These are phyloP conservation scores for Myochromella boudieri DNA, from an alignment of 768 basidiomycete species.

Conservation along the genomic window DNA sequence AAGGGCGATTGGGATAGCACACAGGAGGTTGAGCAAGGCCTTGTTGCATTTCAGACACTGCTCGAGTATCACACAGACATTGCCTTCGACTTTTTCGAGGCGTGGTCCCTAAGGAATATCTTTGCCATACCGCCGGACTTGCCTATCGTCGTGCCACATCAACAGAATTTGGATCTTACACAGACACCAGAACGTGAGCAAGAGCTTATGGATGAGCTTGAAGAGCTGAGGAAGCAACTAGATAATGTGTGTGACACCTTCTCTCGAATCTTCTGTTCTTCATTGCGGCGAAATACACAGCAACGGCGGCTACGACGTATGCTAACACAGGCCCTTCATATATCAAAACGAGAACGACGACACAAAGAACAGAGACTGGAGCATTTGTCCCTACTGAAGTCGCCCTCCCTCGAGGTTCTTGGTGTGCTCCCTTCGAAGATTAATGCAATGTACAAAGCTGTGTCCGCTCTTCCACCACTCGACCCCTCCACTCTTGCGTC, in stretches of 20 bases:
- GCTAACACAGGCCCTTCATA: constrained; percentile 51
- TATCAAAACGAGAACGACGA: constrained; percentile 42
- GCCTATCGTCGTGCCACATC: constrained; percentile 75
- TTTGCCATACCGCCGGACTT: constrained; percentile 73
- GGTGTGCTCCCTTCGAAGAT: constrained; percentile 38
- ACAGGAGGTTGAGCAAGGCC: constrained; percentile 75
- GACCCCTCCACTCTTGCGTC: constrained; percentile 36
- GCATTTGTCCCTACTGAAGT: constrained; percentile 41
- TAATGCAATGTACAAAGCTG: constrained; percentile 42
- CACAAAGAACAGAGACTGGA: constrained; percentile 45
- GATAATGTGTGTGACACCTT: constrained; percentile 75
- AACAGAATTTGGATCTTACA: constrained; percentile 68
- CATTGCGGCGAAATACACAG: too few species aligned
- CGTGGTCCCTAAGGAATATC: constrained; percentile 86
- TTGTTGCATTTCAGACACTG: constrained; percentile 85
- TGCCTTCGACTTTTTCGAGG: constrained; percentile 90
- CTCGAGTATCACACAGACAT: constrained; percentile 87
- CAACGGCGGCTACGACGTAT: constrained; percentile 64
- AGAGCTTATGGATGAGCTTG: constrained; percentile 65
- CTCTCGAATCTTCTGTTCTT: too few species aligned
- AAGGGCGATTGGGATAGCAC: constrained; percentile 54
- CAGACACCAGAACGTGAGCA: constrained; percentile 56
- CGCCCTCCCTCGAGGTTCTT: constrained; percentile 40
- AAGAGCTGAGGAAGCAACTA: constrained; percentile 62
- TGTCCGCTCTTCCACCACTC: constrained; percentile 50